A percentile compares a stretch with the other conserved stretches of the same genome.
These are phyloP conservation scores for Pugionium dolabratum DNA, from an alignment of 345 rosid genomes.

Conservation along the genomic window DNA sequence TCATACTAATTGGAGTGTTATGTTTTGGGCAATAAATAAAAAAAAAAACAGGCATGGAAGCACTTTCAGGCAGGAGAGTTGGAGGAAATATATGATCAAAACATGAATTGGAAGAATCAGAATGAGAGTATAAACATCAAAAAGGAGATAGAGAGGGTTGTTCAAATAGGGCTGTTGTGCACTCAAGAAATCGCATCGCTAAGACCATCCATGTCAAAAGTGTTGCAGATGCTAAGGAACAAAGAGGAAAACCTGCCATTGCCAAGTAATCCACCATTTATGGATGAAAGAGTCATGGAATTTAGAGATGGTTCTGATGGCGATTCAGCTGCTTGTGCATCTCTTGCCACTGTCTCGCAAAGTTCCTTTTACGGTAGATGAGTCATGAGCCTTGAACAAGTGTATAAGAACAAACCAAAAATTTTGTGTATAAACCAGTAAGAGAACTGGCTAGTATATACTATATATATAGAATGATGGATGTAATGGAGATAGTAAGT, in stretches of 20 bases:
- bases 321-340: constrained; percentile 49
- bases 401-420: not conserved
- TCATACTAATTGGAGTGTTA: no score
- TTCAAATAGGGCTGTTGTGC: constrained; percentile 81
- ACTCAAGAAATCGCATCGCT: constrained; percentile 71
- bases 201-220: constrained; percentile 80
- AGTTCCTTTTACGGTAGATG: constrained; percentile 83
- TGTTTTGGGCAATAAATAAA: no score
- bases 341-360: constrained; percentile 57
- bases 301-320: constrained; percentile 57
- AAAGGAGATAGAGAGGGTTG: constrained; percentile 58
- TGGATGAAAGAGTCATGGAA: constrained; percentile 84
- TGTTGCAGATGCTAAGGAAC: constrained; percentile 66
- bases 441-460: not conserved
- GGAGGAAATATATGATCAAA: constrained; percentile 74
- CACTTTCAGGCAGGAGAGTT: constrained; percentile 64
- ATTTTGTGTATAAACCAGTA: constrained; percentile 22
- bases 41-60: constrained; percentile 61
- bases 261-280: constrained; percentile 83
- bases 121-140: constrained; percentile 44
- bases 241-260: constrained; percentile 64
- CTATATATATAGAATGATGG: no score
- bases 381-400: constrained; percentile 12
- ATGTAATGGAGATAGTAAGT: no score
- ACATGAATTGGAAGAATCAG: constrained; percentile 51